Evolutionary conservation across 169 alveolate species (phyloP), one percentile per base, ranked within the genome.

Genomic region (Cryptosporidium sp.): DNA sequence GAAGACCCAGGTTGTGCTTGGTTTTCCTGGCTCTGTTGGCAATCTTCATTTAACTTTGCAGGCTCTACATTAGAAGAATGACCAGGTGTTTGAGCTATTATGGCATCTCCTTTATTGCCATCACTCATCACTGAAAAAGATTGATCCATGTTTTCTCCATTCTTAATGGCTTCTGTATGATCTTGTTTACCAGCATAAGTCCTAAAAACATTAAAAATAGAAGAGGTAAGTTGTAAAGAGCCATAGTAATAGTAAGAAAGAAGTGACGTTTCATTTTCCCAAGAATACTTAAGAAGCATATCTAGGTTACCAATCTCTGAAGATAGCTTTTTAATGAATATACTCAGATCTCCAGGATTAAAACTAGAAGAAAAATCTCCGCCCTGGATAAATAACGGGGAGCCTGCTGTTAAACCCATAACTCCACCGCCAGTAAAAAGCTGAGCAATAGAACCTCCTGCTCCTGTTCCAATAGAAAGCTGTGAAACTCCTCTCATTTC

Each of bases 181-280:
- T 33, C 72, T 35, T 14, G 44, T 35, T 35, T 37, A 6, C 72
- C 48, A 29, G 51, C 53, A 31, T 0, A 60, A 9, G 69, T 26
- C 51, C 51, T 65, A 12, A 65, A 37, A n/a, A 29, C 12, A 37
- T 31, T 37, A 29, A 65, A 65, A n/a, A 80, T 42, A 14, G 70
- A 26, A 42, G 89, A 65, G 18, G 52, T 58, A 3, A 33, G 45
- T 35, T 45, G 69, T 23, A 80, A 39, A 42, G 89, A 44, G 8
- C 89, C 89, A 26, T 60, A 80, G 48, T 80, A 80, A 16, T 80
- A 80, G 48, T 44, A 80, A 4, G 89, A 80, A 16, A 80, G 53
- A 23, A 80, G 37, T 14, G 89, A 62, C 4, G 37, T 65, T 23
- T 80, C 89, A 26, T 42, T 65, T 16, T 60, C 80, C 89, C 89